These are phyloP conservation scores for Claviceps sp. DNA, from an alignment of 2,329 filamentous ascomycete species.

Conservation along the genomic window DNA sequence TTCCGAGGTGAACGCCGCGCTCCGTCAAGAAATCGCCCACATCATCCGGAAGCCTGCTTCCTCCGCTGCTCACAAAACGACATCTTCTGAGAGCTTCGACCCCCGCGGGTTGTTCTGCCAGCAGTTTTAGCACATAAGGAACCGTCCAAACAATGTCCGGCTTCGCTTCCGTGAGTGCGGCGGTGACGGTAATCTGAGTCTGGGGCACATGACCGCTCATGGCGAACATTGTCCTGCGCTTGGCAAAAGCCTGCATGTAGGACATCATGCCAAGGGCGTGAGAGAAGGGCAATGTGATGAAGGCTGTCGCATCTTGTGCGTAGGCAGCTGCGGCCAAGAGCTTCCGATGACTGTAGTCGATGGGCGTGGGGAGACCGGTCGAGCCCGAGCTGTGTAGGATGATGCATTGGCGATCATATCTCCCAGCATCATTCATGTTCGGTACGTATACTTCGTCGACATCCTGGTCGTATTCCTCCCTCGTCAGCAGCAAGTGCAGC, in stretches of 20 bases:
- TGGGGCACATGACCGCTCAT: slow-evolving; percentile 43
- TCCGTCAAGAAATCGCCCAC: slow-evolving; percentile 38
- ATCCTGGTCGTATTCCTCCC: not conserved
- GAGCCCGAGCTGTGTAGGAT: slow-evolving; percentile 27
- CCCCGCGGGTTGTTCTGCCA: slow-evolving; percentile 43
- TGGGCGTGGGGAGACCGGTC: slow-evolving; percentile 49
- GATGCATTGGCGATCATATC: not conserved
- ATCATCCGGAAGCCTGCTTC: slow-evolving; percentile 42
- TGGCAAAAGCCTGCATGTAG: slow-evolving; percentile 37
- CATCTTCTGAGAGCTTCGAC: slow-evolving; percentile 29
- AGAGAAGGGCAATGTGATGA: slow-evolving; percentile 43
- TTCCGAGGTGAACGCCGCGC: slow-evolving; percentile 38
- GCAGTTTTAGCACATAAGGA: slow-evolving; percentile 48
- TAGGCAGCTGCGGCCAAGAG: slow-evolving; percentile 33
- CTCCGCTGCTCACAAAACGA: slow-evolving; percentile 41
- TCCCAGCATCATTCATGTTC: not conserved
- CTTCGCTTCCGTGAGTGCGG: slow-evolving; percentile 26
- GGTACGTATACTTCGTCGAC: not conserved
- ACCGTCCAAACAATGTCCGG: slow-evolving; percentile 45
- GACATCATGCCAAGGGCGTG: slow-evolving; percentile 45
- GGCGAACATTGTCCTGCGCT: slow-evolving; percentile 34
- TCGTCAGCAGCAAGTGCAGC: not conserved
- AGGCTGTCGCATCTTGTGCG: slow-evolving; percentile 27
- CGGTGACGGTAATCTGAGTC: slow-evolving; percentile 31
- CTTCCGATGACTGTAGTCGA: slow-evolving; percentile 40